Evolutionary conservation across 257 asterid genomes (phyloP).

Genomic region (Anisodus tanguticus): DNA sequence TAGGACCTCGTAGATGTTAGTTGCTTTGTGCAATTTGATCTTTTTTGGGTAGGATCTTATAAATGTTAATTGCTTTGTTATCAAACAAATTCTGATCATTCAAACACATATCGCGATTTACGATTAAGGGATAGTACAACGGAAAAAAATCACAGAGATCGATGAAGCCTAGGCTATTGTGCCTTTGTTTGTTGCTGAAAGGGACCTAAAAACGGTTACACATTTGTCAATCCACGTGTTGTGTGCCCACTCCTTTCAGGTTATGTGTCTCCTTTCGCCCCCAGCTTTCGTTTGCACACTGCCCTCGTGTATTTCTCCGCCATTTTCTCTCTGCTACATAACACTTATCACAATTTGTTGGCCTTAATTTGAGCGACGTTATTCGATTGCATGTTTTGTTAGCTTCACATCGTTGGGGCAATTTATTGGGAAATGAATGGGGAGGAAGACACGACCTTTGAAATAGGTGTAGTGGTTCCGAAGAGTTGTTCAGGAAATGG

Average conservation of each 20-base stretch:
- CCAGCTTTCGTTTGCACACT: background rate
- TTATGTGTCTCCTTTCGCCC: background rate
- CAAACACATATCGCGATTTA: too few species aligned
- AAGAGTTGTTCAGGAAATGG: constrained; percentile 39
- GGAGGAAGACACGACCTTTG: constrained; percentile 53
- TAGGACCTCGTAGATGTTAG: too few species aligned
- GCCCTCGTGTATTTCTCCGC: constrained; percentile 21
- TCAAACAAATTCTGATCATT: too few species aligned
- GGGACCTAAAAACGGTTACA: constrained; percentile 13
- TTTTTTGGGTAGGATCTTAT: too few species aligned
- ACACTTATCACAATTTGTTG: background rate
- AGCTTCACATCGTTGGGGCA: constrained; percentile 21
- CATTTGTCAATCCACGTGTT: constrained; percentile 13
- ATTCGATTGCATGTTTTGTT: background rate
- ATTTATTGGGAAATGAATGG: constrained; percentile 49
- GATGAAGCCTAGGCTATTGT: background rate
- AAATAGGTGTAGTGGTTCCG: constrained; percentile 75
- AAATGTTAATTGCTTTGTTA: too few species aligned
- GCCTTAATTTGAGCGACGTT: background rate
- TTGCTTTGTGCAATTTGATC: too few species aligned
- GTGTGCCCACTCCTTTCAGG: background rate
- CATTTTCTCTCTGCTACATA: constrained; percentile 8
- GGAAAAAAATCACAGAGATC: background rate
- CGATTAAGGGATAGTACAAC: too few species aligned
- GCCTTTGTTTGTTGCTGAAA: constrained; percentile 4